Evolutionary conservation across 768 basidiomycete species (phyloP), one percentile per base, ranked within the genome.

Genomic region (Phlebiopsis gigantea): DNA sequence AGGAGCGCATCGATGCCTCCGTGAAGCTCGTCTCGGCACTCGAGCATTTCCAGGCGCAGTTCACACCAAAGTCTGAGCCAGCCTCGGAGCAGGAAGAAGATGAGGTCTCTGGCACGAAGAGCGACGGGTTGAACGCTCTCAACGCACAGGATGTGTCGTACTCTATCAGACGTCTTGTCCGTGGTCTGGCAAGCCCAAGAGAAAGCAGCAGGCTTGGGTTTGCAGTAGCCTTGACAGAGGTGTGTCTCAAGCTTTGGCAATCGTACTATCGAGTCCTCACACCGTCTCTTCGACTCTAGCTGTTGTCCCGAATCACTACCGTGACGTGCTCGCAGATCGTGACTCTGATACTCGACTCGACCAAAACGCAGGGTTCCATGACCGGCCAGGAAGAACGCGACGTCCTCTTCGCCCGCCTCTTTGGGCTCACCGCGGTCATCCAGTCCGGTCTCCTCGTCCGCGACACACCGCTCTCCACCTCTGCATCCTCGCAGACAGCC

Each of bases 141-240:
- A 95, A 96, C 71, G 88, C 91, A 3, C 88, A 87, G 60, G 96
- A 99, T 75, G 91, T 97, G 1, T 82, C 90, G 5, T 99, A 99
- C 68, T 90, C 95, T 4, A 84, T 98, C 65, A 82, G 90, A 50
- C 71, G 96, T 15, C 79, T 99, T 31, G 75, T 96, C 17, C 79
- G 93, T 42, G 96, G 96, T 12, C 77, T 99, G 28, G 92, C 90
- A 0, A 95, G 92, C 69, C 89, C 93, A 1, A 78, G 94, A 64
- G 95, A 99, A 69, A 92, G 91, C 69, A 96, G 93, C 70, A 75
- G 96, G 62, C 75, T 98, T 34, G 96, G 96, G 17, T 99, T 98
- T 68, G 93, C 94, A 8, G 96, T 99, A 44, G 93, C 94, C 29
- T 75, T 99, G 62, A 93, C 96, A 0, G 95, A 97, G 79, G 95